A percentile compares a stretch with the other conserved stretches of the same genome.
These are phyloP conservation scores for Paecilomyces fulvus DNA, from an alignment of 2,329 filamentous ascomycete genomes.

Conservation along the genomic window DNA sequence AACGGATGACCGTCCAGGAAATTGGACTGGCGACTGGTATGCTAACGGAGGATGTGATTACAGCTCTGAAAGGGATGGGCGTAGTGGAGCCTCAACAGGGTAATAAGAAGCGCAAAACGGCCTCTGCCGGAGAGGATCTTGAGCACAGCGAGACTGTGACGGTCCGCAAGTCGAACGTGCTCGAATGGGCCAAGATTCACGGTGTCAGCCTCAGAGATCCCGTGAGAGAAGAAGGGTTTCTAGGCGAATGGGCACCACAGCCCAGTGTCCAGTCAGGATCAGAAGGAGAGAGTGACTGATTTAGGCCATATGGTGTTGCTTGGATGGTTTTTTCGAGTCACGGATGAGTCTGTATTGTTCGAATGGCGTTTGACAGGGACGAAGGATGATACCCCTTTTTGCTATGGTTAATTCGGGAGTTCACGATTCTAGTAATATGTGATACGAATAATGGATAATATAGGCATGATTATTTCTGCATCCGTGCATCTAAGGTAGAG, in stretches of 20 bases:
- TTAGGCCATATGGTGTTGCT: neutral
- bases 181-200: conserved; percentile 58
- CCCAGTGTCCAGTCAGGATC: conserved; percentile 19
- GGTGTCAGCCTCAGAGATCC: conserved; percentile 55
- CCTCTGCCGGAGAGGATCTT: conserved; percentile 13
- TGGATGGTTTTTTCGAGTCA: neutral
- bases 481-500: neutral
- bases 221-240: conserved; percentile 68
- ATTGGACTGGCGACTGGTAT: conserved; percentile 78
- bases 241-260: conserved; percentile 53
- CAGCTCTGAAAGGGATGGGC: conserved; percentile 70
- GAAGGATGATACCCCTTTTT: conserved; percentile 4
- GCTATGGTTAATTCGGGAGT: neutral
- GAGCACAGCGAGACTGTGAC: conserved; percentile 29
- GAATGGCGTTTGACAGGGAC: neutral
- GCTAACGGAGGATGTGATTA: conserved; percentile 71
- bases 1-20: conserved; percentile 57
- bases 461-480: neutral
- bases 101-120: conserved; percentile 46
- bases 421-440: neutral
- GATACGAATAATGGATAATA: neutral
- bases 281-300: conserved; percentile 9
- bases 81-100: conserved; percentile 48
- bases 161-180: conserved; percentile 51
- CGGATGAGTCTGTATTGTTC: neutral